Percentiles rank a stretch among this genome's conserved stretches.
phyloP scores from a whole-genome alignment of 768 basidiomycete genomes.

The Sarcodon sp. region DNA sequence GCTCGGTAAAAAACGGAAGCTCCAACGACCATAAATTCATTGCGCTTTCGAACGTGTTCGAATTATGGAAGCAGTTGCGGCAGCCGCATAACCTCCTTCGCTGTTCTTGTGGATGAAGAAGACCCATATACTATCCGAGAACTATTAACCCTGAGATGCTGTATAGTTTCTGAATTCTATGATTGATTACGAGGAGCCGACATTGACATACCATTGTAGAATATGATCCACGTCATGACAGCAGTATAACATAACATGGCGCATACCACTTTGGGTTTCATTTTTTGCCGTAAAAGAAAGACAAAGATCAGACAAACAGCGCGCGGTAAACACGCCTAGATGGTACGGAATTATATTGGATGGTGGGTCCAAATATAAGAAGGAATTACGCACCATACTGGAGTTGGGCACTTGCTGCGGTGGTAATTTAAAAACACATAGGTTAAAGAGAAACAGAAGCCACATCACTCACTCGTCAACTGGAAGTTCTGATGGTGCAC shows the following conservation, averaged over 20 bases:
- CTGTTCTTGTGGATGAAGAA: slow-evolving; percentile 17
- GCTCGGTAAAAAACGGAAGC: not conserved
- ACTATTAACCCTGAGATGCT: slow-evolving; percentile 25
- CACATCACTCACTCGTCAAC: no score
- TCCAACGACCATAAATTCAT: slow-evolving; percentile 25
- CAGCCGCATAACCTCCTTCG: slow-evolving; percentile 13
- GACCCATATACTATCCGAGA: slow-evolving; percentile 21
- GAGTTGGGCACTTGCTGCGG: no score
- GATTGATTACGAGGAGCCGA: not conserved
- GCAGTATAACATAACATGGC: slow-evolving; percentile 18
- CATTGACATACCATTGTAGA: slow-evolving; percentile 16
- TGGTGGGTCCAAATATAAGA: no score
- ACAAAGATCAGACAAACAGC: no score
- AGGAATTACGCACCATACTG: no score
- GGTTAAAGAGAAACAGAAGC: no score
- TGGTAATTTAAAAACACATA: no score
- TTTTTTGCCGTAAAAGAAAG: no score
- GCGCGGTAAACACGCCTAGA: no score
- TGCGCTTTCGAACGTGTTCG: slow-evolving; percentile 23
- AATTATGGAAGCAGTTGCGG: slow-evolving; percentile 21
- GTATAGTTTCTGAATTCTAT: not conserved
- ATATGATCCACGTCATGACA: slow-evolving; percentile 18
- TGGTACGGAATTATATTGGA: no score
- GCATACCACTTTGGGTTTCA: not conserved
- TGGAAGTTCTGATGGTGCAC: no score